A percentile compares a stretch with the other conserved stretches of the same genome.
Conservation (phyloP, 768 basidiomycete genomes). For the Pleurotus pulmonarius region DNA sequence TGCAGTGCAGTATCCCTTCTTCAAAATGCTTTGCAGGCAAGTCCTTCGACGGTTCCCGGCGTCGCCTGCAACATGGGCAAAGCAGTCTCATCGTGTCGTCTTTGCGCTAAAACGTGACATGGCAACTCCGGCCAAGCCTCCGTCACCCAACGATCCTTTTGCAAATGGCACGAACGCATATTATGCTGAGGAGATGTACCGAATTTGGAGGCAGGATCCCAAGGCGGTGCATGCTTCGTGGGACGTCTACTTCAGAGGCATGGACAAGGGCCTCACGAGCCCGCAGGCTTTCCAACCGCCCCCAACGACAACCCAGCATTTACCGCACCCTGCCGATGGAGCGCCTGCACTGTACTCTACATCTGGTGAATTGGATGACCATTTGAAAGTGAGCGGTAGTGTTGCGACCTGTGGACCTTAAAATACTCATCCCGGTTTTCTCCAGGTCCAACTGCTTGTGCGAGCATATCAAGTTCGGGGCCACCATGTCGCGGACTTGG, state of each 20-base stretch:
- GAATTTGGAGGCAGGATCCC: constrained; percentile 86
- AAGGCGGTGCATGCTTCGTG: constrained; percentile 91
- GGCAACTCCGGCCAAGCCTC: constrained; percentile 46
- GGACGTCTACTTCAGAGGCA: constrained; percentile 90
- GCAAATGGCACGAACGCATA: constrained; percentile 94
- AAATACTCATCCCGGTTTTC: constrained; percentile 2
- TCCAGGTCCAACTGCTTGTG: constrained; percentile 92
- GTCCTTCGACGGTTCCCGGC: constrained; percentile 27
- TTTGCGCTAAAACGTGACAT: constrained; percentile 26
- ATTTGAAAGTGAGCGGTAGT: constrained; percentile 75
- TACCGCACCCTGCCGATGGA: constrained; percentile 73
- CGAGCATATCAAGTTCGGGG: constrained; percentile 99
- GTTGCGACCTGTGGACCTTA: neutral
- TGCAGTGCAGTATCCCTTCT: constrained; percentile 9
- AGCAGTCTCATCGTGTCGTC: constrained; percentile 9
- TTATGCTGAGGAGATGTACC: constrained; percentile 97
- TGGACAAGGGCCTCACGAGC: constrained; percentile 83
- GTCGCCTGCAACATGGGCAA: constrained; percentile 13
- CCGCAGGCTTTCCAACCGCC: constrained; percentile 83
- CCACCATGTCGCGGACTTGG: constrained; percentile 92
- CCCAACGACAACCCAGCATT: constrained; percentile 44
- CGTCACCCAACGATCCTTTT: constrained; percentile 80
- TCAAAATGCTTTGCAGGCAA: constrained; percentile 30
- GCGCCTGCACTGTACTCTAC: constrained; percentile 70
- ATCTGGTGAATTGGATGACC: constrained; percentile 84